Base-by-base conservation (phyloP, 495 filamentous ascomycete species). In the Thermothielavioides terrestris region DNA sequence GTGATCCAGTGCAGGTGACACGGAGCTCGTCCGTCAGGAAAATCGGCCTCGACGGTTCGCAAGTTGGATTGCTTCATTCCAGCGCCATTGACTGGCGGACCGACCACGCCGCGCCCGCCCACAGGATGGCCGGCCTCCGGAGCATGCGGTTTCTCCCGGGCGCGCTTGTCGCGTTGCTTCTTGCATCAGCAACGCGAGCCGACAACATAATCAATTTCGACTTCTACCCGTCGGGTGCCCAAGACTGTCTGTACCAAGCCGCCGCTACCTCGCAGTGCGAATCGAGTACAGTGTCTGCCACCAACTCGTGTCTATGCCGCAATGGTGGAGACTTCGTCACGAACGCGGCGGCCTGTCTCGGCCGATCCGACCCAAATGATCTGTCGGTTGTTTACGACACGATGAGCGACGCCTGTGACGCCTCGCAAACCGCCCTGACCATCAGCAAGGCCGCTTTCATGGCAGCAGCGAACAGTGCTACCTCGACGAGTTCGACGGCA, bases 271-370 rank as follows among this genome's bases (percentile, higher is more conserved):
- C 60, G 42, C 36, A 56, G 20, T 73, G 72, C 45, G 45, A 52
- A 18, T 58, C 63, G 4, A 53, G 46, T 11, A 61, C 65, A 1
- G 64, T 64, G 0, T 4, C 42, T 9, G 58, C 61, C 25, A 55
- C 69, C n/a, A 76, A 74, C 43, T 35, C 54, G 6, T 76, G 73
- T 25, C 52, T 76, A 0, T 76, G 73, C 48, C 55, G 44, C 46
- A 74, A 74, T 53, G 57, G 60, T 15, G 65, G 66, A 3, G 61
- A 70, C 54, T 76, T 76, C 49, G 57, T 74, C 42, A 66, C 66
- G 34, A 60, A 62, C 26, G 55, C 69, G 30, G 73, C 73, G 3
- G 34, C 37, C 9, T 76, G 73, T 45, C 55, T 76, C 36, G 68
- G 68, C 10, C 51, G 42, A 32, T 23, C 53, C 11, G 63, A 61